These are phyloP conservation scores for Amphirosellinia nigrospora DNA, from an alignment of 495 filamentous ascomycete genomes.

Conservation along the genomic window DNA sequence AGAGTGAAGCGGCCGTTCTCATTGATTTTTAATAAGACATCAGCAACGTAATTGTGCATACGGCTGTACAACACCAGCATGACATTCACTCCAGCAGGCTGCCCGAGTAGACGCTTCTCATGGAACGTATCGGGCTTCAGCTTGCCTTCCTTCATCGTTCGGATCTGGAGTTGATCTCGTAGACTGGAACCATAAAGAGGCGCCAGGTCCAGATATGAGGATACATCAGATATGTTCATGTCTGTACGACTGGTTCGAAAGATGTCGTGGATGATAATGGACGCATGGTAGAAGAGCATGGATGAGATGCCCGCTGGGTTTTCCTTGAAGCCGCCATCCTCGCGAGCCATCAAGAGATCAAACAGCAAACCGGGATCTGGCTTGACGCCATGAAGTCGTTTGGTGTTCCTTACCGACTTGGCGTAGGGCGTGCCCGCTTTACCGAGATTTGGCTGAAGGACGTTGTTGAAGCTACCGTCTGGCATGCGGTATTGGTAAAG, in stretches of 20 bases:
- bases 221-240: slow-evolving; percentile 56
- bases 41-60: slow-evolving; percentile 76
- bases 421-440: slow-evolving; percentile 66
- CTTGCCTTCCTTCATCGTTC: slow-evolving; percentile 75
- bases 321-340: slow-evolving; percentile 59
- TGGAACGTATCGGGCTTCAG: slow-evolving; percentile 81
- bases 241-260: slow-evolving; percentile 48
- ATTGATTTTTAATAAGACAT: slow-evolving; percentile 70
- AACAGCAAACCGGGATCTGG: slow-evolving; percentile 79
- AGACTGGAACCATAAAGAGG: slow-evolving; percentile 81
- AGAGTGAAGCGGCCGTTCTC: slow-evolving; percentile 56
- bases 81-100: slow-evolving; percentile 76
- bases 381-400: slow-evolving; percentile 60
- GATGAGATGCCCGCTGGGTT: slow-evolving; percentile 78
- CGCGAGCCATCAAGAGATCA: slow-evolving; percentile 70
- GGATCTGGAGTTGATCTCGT: slow-evolving; percentile 69
- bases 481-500: slow-evolving; percentile 64
- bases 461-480: slow-evolving; percentile 73
- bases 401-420: slow-evolving; percentile 60
- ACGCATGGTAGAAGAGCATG: slow-evolving; percentile 83
- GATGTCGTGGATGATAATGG: slow-evolving; percentile 81
- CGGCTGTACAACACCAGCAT: slow-evolving; percentile 70
- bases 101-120: slow-evolving; percentile 71
- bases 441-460: slow-evolving; percentile 68
- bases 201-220: slow-evolving; percentile 79